phyloP scores from a whole-genome alignment of 2,329 filamentous ascomycete genomes.

The Rutstroemia sp. region DNA sequence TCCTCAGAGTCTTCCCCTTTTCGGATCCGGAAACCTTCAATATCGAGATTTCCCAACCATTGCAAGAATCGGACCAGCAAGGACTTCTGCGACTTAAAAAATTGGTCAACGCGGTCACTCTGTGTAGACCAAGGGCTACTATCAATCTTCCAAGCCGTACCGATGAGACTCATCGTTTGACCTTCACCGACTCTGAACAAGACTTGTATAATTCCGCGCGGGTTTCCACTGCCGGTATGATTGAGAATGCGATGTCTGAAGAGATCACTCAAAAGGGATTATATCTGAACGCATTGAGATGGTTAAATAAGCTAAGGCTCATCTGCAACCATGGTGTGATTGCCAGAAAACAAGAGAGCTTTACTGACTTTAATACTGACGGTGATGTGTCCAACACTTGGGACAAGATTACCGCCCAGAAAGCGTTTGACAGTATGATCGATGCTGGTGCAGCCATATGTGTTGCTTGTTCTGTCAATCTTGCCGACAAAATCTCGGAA shows the following conservation, averaged over 20 bases:
- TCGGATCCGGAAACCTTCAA: constrained; percentile 34
- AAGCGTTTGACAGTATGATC: constrained; percentile 23
- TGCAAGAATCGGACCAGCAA: constrained; percentile 31
- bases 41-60: constrained; percentile 26
- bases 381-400: too few relatives aligned
- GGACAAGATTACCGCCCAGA: not conserved
- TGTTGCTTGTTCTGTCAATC: constrained; percentile 3
- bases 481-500: not conserved
- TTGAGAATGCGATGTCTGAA: constrained; percentile 26
- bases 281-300: constrained; percentile 38
- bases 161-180: too few relatives aligned
- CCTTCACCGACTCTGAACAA: too few relatives aligned
- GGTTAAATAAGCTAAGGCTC: constrained; percentile 38
- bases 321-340: constrained; percentile 39
- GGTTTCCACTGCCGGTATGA: too few relatives aligned
- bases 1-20: constrained; percentile 37
- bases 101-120: too few relatives aligned
- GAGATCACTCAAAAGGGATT: constrained; percentile 12
- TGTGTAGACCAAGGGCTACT: too few relatives aligned
- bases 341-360: constrained; percentile 29
- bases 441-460: constrained; percentile 7
- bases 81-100: constrained; percentile 35
- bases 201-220: too few relatives aligned
- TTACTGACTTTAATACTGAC: too few relatives aligned
- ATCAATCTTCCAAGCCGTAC: too few relatives aligned